Evolutionary conservation across 2,329 filamentous ascomycete species (phyloP).

Genomic region (Aureobasidium namibiae): DNA sequence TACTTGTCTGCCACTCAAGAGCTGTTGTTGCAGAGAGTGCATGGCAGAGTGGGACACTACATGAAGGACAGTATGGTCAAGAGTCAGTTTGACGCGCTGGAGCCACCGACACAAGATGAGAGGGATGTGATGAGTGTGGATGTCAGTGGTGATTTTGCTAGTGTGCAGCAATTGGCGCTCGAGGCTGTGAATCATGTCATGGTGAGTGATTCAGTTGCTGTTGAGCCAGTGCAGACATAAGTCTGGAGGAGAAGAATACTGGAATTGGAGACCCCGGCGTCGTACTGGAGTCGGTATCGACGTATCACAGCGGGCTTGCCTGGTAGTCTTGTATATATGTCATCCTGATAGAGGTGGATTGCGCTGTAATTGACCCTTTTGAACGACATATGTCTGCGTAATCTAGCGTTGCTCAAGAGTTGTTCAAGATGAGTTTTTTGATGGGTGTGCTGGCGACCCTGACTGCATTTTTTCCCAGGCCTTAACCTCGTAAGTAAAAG

Average conservation of each 20-base stretch:
- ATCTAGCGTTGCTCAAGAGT: no score
- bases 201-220: slow-evolving; percentile 12
- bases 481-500: no score
- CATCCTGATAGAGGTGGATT: no score
- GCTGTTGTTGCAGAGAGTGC: slow-evolving; percentile 67
- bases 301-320: not conserved
- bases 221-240: not conserved
- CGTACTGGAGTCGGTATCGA: not conserved
- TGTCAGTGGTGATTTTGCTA: slow-evolving; percentile 32
- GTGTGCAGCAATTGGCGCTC: slow-evolving; percentile 34
- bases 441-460: no score
- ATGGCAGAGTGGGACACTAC: slow-evolving; percentile 71
- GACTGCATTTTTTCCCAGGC: no score
- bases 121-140: slow-evolving; percentile 40
- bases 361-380: no score
- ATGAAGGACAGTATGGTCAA: slow-evolving; percentile 95
- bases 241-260: not conserved
- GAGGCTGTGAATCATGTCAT: slow-evolving; percentile 32
- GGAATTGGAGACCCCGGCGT: not conserved
- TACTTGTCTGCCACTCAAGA: slow-evolving; percentile 75
- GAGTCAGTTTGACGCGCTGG: slow-evolving; percentile 82
- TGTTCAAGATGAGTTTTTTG: no score
- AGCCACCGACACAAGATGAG: slow-evolving; percentile 60
- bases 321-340: no score
- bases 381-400: no score